These are phyloP conservation scores for Mycena alexandri DNA, from an alignment of 768 basidiomycete species.

Conservation along the genomic window DNA sequence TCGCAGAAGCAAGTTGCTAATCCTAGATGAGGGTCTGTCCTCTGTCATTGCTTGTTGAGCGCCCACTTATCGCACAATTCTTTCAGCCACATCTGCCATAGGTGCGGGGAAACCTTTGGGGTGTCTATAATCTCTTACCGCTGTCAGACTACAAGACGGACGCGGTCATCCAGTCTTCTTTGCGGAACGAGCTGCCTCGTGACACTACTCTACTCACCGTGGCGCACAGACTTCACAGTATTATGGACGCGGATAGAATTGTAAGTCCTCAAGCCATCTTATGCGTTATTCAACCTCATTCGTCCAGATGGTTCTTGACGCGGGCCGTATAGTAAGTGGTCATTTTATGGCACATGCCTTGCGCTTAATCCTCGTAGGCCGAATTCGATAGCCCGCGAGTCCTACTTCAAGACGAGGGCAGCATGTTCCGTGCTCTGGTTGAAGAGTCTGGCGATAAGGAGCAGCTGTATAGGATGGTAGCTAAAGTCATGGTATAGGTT, in stretches of 20 bases:
- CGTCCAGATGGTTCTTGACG: slow-evolving; percentile 54
- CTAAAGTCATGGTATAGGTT: too few relatives aligned
- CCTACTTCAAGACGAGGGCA: slow-evolving; percentile 62
- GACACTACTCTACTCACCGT: slow-evolving; percentile 45
- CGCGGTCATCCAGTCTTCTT: slow-evolving; percentile 55
- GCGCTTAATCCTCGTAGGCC: slow-evolving; percentile 41
- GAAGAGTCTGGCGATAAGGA: slow-evolving; percentile 59
- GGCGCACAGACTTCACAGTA: slow-evolving; percentile 47
- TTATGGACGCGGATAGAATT: slow-evolving; percentile 48
- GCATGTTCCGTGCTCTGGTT: slow-evolving; percentile 52
- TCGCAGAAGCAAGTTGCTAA: slow-evolving; percentile 65
- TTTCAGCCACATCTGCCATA: slow-evolving; percentile 25
- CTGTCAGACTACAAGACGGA: slow-evolving; percentile 50
- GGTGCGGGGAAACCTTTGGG: background rate
- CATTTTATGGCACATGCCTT: background rate
- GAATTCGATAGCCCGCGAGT: slow-evolving; percentile 66
- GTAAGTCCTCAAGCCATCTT: slow-evolving; percentile 38
- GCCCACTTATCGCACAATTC: background rate
- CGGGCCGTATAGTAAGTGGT: slow-evolving; percentile 50
- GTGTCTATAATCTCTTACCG: background rate
- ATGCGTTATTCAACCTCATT: slow-evolving; percentile 10
- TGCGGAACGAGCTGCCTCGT: slow-evolving; percentile 49
- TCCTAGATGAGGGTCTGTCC: slow-evolving; percentile 64
- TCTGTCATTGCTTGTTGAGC: background rate
- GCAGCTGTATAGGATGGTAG: slow-evolving; percentile 46